A percentile compares a stretch with the other conserved stretches of the same genome.
phyloP scores from a whole-genome alignment of 2,329 filamentous ascomycete genomes.

The Pyrenophora tritici-repentis region DNA sequence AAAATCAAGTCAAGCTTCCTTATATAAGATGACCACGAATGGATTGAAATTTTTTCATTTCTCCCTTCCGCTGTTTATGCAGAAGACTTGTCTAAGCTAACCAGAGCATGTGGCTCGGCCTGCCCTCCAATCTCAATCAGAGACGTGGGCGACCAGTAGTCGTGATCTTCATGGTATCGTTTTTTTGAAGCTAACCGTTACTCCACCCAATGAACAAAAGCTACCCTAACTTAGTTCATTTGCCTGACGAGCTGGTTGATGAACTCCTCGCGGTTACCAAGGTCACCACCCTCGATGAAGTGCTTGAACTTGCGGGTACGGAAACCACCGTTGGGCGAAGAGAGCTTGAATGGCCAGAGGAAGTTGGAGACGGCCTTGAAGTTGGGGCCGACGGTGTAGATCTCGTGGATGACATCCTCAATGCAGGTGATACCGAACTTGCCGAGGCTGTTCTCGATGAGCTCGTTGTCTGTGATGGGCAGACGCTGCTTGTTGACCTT shows the following conservation, averaged over 20 bases:
- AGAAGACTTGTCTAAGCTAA: slow-evolving; percentile 37
- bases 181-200: slow-evolving; percentile 33
- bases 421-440: slow-evolving; percentile 95
- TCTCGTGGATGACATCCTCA: slow-evolving; percentile 99
- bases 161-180: slow-evolving; percentile 37
- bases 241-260: slow-evolving; percentile 96
- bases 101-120: slow-evolving; percentile 39
- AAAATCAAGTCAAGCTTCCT: background rate
- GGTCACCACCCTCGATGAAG: slow-evolving; percentile 98
- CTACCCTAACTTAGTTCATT: slow-evolving; percentile 79
- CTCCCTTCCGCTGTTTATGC: slow-evolving; percentile 24
- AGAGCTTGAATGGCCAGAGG: slow-evolving; percentile 99
- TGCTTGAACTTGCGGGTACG: slow-evolving; percentile 97
- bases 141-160: slow-evolving; percentile 29
- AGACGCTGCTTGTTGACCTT: slow-evolving; percentile 99
- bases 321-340: slow-evolving; percentile 98
- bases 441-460: slow-evolving; percentile 95
- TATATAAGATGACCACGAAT: background rate
- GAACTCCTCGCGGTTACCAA: slow-evolving; percentile 97
- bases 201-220: slow-evolving; percentile 31
- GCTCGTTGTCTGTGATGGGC: slow-evolving; percentile 93
- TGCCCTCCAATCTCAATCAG: slow-evolving; percentile 27
- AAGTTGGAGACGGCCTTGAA: slow-evolving; percentile 99
- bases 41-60: slow-evolving; percentile 30
- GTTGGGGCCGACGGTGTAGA: slow-evolving; percentile 96